These are phyloP conservation scores for Dactylellina parvicollis DNA, from an alignment of 2,329 filamentous ascomycete genomes.

Conservation along the genomic window DNA sequence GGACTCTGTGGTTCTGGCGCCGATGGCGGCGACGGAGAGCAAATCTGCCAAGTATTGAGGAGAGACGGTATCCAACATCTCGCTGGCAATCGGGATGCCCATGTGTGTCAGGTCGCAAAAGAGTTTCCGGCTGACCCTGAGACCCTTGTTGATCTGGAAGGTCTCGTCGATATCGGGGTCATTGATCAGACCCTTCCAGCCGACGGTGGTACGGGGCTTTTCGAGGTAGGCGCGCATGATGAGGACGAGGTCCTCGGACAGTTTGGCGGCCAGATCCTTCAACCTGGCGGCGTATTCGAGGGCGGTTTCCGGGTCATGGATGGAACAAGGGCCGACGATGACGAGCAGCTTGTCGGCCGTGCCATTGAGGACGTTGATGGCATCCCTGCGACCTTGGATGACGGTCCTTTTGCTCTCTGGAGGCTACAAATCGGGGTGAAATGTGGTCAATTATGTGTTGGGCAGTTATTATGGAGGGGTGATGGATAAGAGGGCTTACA, in stretches of 20 bases:
- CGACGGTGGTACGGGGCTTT: conserved; percentile 96
- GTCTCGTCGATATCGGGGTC: conserved; percentile 98
- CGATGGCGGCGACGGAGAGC: conserved; percentile 89
- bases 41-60: conserved; percentile 96
- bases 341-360: conserved; percentile 73
- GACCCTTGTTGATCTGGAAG: conserved; percentile 98
- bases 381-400: conserved; percentile 69
- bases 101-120: conserved; percentile 90
- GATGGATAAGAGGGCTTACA: conserved; percentile 45
- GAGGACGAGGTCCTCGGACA: conserved; percentile 87
- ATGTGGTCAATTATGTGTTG: conserved; percentile 30
- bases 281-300: conserved; percentile 92
- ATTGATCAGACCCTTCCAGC: conserved; percentile 99
- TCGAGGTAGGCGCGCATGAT: conserved; percentile 99
- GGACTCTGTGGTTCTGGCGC: conserved; percentile 94
- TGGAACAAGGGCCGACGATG: conserved; percentile 93
- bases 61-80: conserved; percentile 98
- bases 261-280: conserved; percentile 82
- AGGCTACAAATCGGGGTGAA: conserved; percentile 57
- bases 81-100: conserved; percentile 95
- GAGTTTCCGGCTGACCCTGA: conserved; percentile 84
- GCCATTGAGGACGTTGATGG: conserved; percentile 70
- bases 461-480: background rate
- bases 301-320: conserved; percentile 91
- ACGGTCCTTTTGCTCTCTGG: conserved; percentile 67